phyloP scores from a whole-genome alignment of 2,329 filamentous ascomycete species.

The Penicillium polonicum region DNA sequence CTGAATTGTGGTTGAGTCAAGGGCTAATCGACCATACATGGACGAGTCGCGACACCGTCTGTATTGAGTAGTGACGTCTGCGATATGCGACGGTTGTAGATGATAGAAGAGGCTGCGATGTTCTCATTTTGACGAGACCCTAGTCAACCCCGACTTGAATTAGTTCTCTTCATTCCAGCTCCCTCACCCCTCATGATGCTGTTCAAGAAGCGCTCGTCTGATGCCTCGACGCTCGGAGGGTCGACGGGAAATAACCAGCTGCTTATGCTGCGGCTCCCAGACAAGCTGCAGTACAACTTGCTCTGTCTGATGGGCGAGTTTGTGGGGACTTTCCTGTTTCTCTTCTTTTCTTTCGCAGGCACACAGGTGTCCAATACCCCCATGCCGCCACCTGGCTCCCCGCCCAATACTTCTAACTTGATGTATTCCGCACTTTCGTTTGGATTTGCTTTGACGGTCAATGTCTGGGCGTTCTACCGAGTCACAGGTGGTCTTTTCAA shows the following conservation, averaged over 20 bases:
- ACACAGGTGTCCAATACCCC: slow-evolving; percentile 48
- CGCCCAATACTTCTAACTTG: slow-evolving; percentile 38
- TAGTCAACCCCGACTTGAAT: background rate
- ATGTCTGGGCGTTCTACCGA: slow-evolving; percentile 56
- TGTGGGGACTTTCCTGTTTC: slow-evolving; percentile 52
- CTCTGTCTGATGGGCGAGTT: slow-evolving; percentile 53
- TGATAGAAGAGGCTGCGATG: background rate
- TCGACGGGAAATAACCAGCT: slow-evolving; percentile 22
- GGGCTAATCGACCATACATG: slow-evolving; percentile 15
- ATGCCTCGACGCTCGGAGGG: slow-evolving; percentile 13
- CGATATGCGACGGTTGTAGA: background rate
- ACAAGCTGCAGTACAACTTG: slow-evolving; percentile 44
- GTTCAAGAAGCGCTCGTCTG: slow-evolving; percentile 14
- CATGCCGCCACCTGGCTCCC: slow-evolving; percentile 30
- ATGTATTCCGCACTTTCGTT: slow-evolving; percentile 48
- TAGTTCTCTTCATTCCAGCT: background rate
- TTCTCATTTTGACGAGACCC: background rate
- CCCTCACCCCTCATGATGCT: slow-evolving; percentile 1
- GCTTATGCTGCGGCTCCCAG: slow-evolving; percentile 37
- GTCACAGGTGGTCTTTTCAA: slow-evolving; percentile 55
- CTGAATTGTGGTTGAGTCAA: background rate
- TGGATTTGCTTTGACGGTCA: slow-evolving; percentile 51
- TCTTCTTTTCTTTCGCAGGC: slow-evolving; percentile 51
- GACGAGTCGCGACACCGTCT: background rate
- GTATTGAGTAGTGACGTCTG: slow-evolving; percentile 17